phyloP scores from a whole-genome alignment of 352 stramenopile genomes.

The Phytophthora brassicae region DNA sequence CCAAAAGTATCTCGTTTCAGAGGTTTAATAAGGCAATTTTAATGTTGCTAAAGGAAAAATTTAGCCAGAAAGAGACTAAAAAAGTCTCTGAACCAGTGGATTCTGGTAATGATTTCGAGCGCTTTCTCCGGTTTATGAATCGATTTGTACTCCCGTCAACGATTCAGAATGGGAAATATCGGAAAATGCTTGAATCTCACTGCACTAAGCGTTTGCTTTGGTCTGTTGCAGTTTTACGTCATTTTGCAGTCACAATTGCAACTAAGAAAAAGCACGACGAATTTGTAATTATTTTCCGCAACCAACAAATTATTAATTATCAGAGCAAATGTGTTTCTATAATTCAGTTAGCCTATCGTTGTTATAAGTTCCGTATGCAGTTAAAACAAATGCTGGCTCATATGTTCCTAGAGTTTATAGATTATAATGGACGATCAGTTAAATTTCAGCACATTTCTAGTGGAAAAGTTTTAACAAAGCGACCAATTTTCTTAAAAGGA shows the following conservation, averaged over 20 bases:
- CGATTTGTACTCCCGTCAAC: constrained; percentile 61
- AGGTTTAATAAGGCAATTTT: constrained; percentile 67
- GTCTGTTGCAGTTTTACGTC: constrained; percentile 42
- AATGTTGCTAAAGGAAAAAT: constrained; percentile 66
- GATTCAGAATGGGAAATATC: constrained; percentile 60
- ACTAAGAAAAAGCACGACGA: constrained; percentile 42
- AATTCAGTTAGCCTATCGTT: constrained; percentile 50
- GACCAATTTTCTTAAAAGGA: constrained; percentile 57
- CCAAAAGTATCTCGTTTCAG: constrained; percentile 55
- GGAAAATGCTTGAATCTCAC: constrained; percentile 42
- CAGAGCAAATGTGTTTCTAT: constrained; percentile 29
- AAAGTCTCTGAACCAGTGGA: constrained; percentile 5
- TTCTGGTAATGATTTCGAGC: constrained; percentile 27
- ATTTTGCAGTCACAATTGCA: constrained; percentile 45
- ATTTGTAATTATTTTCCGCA: constrained; percentile 45
- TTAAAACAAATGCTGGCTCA: constrained; percentile 44
- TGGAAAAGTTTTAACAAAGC: constrained; percentile 33
- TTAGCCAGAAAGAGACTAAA: constrained; percentile 16
- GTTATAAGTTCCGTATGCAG: constrained; percentile 49
- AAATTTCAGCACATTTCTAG: constrained; percentile 49
- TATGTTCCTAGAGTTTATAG: constrained; percentile 68
- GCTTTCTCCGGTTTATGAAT: constrained; percentile 66
- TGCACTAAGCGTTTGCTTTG: constrained; percentile 49
- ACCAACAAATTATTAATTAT: constrained; percentile 35
- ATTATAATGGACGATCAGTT: constrained; percentile 44